Evolutionary conservation across 2,329 filamentous ascomycete species (phyloP), one percentile per base, ranked within the genome.

Genomic region (Tolypocladium paradoxum): DNA sequence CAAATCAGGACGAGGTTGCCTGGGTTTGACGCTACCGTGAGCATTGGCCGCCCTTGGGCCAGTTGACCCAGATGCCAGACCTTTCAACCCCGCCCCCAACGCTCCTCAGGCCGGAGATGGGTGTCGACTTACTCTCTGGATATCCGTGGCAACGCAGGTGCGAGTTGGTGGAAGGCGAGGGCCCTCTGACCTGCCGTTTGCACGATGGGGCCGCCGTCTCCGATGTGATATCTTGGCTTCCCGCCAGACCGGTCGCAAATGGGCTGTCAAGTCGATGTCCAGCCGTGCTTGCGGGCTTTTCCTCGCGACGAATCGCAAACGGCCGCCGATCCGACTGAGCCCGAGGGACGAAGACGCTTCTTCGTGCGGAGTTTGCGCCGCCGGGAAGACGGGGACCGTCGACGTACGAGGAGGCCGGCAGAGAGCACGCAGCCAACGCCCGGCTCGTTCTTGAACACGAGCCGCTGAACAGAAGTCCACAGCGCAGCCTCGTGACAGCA

Each of bases 1-100:
- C 46, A 43, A 46, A 8, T 33, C 29, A 50, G 38, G 46, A 35
- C 33, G 35, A 48, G 9, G 35, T 34, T 47, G 35, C 45, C 34
- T 33, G 37, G 49, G 35, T 31, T 53, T 49, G 51, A 49, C 46
- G 51, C 51, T 53, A 53, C 52, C 31, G 48, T 20, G 48, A 50
- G 52, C 52, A 37, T 53, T 48, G 52, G 24, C 48, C 52, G 48
- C 48, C 35, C 31, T n/a, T 22, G 46, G 52, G 47, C 36, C 46
- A 22, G 35, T 43, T 40, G 27, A 24, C 36, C 29, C 27, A 34
- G 16, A 48, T 48, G 37, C 22, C 46, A 49, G 45, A 29, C 37
- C 35, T 33, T 12, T 37, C 35, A 24, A 53, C 46, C 46, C 27
- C 27, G 29, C 29, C 36, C 46, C 46, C 37, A 49, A 37, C 37